These are phyloP conservation scores for Ascochyta lentis DNA, from an alignment of 2,329 filamentous ascomycete genomes.

Conservation along the genomic window DNA sequence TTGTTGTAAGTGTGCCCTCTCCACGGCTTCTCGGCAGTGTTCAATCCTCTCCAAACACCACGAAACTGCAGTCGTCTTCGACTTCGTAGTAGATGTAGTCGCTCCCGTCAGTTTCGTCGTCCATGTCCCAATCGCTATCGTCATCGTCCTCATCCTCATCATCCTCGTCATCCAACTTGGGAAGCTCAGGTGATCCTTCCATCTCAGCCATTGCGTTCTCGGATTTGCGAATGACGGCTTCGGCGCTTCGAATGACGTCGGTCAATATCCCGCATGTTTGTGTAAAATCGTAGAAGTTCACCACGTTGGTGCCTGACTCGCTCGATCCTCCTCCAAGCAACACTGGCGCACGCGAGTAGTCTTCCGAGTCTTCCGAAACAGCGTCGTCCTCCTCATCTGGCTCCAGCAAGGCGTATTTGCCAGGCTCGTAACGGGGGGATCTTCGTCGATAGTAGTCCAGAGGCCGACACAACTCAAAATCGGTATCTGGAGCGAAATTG, in stretches of 20 bases:
- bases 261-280: constrained; percentile 9
- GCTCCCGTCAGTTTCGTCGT: constrained; percentile 18
- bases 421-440: constrained; percentile 40
- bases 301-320: neutral
- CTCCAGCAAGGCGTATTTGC: constrained; percentile 27
- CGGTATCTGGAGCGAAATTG: constrained; percentile 29
- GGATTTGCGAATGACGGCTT: constrained; percentile 3
- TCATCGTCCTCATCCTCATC: constrained; percentile 21
- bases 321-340: constrained; percentile 5
- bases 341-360: constrained; percentile 20
- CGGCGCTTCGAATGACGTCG: constrained; percentile 7
- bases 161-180: constrained; percentile 7
- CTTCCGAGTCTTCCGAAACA: constrained; percentile 30
- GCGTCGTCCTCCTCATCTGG: constrained; percentile 15
- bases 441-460: constrained; percentile 34
- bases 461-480: constrained; percentile 30
- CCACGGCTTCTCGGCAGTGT: neutral
- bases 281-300: constrained; percentile 2
- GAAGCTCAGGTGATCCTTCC: constrained; percentile 4
- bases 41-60: constrained; percentile 34
- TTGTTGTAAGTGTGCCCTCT: neutral
- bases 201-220: constrained; percentile 13
- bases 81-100: constrained; percentile 25
- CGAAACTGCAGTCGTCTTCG: constrained; percentile 29
- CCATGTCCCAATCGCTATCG: constrained; percentile 34